Evolutionary conservation across 768 basidiomycete species (phyloP), one percentile per base, ranked within the genome.

Genomic region (Boletellus emodensis): DNA sequence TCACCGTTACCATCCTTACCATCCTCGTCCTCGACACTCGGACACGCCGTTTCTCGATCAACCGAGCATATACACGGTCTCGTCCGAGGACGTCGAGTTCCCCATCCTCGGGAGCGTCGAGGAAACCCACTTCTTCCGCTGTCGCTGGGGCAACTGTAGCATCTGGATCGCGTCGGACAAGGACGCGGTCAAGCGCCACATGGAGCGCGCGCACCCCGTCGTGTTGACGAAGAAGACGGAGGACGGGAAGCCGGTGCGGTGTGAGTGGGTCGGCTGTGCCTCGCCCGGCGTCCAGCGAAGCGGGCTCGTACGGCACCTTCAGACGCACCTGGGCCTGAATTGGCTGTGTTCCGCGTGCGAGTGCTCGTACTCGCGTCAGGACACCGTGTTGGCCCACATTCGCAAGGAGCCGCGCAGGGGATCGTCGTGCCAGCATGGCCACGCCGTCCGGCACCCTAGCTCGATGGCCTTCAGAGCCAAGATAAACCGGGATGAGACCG

Each of bases 311-410:
- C 36, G 63, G 3, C 63, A 64, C 22, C 13, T 65, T 10, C 46
- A 18, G 0, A 56, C 37, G 2, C 63, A 64, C 20, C 18, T 64
- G 10, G 34, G 17, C 2, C 28, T 58, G 39, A 46, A 24, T 20
- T 64, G 58, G 61, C 6, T 37, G 6, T 64, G 63, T 10, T 63
- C 61, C 8, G 40, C 46, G 38, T 64, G 63, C 37, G 10, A 22
- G 10, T 22, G 2, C 7, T 1, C 10, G 20, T 61, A 52, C 36
- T 37, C 55, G 18, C 63, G 63, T 14, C 26, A 8, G 0, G 63
- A 65, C 38, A 63, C 49, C 18, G 50, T 65, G 20, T 7, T 6
- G 15, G 22, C 1, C 8, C 63, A 64, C 24, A 11, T 35, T 1
- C 49, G 39, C 3, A 45, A n/a, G 34, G 44, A 44, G n/a, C 17